A percentile compares a stretch with the other conserved stretches of the same genome.
Evolutionary conservation across 2,329 filamentous ascomycete genomes (phyloP).

Genomic region (Paramyrothecium sp.): DNA sequence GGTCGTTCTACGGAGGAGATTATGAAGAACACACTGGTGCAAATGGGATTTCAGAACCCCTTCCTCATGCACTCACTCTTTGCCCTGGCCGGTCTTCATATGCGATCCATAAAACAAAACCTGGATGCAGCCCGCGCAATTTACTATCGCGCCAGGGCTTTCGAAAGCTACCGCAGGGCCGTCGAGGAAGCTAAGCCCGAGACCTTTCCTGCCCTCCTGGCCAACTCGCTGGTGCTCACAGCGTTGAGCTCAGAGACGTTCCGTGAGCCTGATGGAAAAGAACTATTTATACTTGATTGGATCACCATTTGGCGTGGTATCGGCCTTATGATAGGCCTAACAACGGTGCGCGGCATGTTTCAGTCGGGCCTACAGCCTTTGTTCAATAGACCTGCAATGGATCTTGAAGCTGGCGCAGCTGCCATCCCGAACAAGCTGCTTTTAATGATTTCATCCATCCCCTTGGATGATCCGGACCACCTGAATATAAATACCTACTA

Average conservation of each 20-base stretch:
- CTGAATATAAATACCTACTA: constrained; percentile 39
- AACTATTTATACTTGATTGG: constrained; percentile 55
- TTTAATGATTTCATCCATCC: constrained; percentile 47
- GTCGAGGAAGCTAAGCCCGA: constrained; percentile 43
- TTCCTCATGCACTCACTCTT: constrained; percentile 57
- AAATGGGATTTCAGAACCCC: constrained; percentile 48
- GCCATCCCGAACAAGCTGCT: constrained; percentile 47
- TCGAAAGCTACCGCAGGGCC: constrained; percentile 50
- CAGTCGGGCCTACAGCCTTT: constrained; percentile 22
- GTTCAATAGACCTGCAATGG: constrained; percentile 48
- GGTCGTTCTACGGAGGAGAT: constrained; percentile 35
- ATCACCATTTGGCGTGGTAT: constrained; percentile 55
- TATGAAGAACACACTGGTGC: constrained; percentile 45
- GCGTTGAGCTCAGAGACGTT: constrained; percentile 50
- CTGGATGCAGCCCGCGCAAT: constrained; percentile 37
- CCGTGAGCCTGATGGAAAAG: constrained; percentile 40
- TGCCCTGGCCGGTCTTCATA: constrained; percentile 48
- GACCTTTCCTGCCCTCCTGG: constrained; percentile 49
- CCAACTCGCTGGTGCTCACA: constrained; percentile 49
- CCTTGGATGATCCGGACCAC: constrained; percentile 39
- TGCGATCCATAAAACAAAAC: constrained; percentile 37
- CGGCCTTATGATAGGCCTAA: constrained; percentile 33
- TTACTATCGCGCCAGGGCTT: constrained; percentile 46
- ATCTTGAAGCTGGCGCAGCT: constrained; percentile 37
- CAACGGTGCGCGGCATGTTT: constrained; percentile 35